phyloP scores from a whole-genome alignment of 2,329 filamentous ascomycete species.

The Grosmannia huntii region DNA sequence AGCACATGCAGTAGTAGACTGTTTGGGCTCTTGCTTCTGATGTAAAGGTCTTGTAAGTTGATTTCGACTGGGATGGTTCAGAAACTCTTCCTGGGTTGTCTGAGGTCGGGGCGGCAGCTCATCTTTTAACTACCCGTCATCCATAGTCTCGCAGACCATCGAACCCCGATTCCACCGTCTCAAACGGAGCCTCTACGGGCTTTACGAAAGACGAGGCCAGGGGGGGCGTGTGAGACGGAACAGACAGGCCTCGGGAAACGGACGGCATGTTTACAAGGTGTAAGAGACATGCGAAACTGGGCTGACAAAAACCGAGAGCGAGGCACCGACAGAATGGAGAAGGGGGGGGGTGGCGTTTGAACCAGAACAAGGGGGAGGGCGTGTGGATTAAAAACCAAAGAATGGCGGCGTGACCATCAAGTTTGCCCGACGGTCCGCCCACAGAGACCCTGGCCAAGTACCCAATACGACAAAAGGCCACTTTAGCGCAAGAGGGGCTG shows the following conservation, averaged over 20 bases:
- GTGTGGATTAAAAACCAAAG: not conserved
- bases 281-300: not conserved
- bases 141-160: conserved; percentile 1
- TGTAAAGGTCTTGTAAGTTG: not conserved
- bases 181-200: not conserved
- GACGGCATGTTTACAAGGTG: not conserved
- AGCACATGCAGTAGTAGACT: too few relatives aligned
- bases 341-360: not conserved
- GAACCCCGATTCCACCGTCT: conserved; percentile 3
- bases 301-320: conserved; percentile 1
- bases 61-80: not conserved
- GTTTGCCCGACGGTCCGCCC: conserved; percentile 1
- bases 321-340: not conserved
- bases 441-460: not conserved
- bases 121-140: not conserved
- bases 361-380: not conserved
- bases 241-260: not conserved
- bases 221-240: not conserved
- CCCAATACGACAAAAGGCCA: not conserved
- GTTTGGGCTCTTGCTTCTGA: too few relatives aligned
- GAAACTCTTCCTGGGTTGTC: not conserved
- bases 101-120: not conserved
- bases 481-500: not conserved
- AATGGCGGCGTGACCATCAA: too few relatives aligned
- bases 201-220: not conserved